Conservation (phyloP, 1,284 basidiomycete species). For the Jaminaea rosea region DNA sequence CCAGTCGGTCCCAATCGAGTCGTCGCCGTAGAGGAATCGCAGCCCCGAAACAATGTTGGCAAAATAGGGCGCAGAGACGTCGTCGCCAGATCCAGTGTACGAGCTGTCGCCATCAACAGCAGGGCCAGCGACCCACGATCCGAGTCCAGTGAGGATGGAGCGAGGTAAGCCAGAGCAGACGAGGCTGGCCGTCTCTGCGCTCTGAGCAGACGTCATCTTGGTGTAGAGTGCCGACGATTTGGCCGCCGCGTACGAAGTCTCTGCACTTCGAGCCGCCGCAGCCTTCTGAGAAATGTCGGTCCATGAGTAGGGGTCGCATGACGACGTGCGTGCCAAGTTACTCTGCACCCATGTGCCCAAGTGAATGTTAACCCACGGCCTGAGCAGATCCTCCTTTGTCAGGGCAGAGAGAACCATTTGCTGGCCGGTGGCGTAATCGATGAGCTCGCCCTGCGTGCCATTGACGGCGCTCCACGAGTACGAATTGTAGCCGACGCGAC, state of each 20-base stretch:
- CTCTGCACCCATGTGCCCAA: constrained; percentile 40
- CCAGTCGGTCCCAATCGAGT: constrained; percentile 16
- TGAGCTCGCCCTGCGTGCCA: constrained; percentile 16
- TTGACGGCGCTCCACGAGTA: constrained; percentile 25
- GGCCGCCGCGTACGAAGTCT: background rate
- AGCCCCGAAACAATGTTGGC: constrained; percentile 24
- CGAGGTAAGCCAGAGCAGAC: constrained; percentile 3
- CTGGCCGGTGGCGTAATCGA: constrained; percentile 32
- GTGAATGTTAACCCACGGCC: constrained; percentile 45
- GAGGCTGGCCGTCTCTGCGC: background rate
- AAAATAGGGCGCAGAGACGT: constrained; percentile 34
- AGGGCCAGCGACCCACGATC: constrained; percentile 44
- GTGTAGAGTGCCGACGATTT: background rate
- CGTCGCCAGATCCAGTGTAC: constrained; percentile 31
- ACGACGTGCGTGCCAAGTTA: constrained; percentile 32
- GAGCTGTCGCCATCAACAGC: constrained; percentile 24
- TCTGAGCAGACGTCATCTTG: background rate
- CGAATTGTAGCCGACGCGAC: constrained; percentile 15
- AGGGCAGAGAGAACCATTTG: constrained; percentile 14
- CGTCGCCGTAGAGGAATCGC: constrained; percentile 22
- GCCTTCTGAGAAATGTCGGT: constrained; percentile 11
- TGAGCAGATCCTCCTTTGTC: constrained; percentile 25
- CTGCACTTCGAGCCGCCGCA: constrained; percentile 7
- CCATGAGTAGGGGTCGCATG: constrained; percentile 37
- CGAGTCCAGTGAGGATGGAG: constrained; percentile 23